These are phyloP conservation scores for Pezicula radicicola DNA, from an alignment of 2,329 filamentous ascomycete species.

Conservation along the genomic window DNA sequence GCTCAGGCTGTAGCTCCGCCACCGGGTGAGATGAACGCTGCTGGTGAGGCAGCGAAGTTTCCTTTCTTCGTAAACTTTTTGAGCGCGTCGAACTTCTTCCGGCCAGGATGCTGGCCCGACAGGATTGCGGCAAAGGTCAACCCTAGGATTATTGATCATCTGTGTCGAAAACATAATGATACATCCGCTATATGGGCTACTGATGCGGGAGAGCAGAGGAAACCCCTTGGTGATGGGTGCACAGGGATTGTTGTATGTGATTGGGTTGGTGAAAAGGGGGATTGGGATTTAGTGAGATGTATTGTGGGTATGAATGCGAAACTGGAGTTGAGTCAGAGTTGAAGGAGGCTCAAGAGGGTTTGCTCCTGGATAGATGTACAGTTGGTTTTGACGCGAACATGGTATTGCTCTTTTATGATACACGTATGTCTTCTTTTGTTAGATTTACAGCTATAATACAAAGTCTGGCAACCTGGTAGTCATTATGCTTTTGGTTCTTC, in stretches of 20 bases:
- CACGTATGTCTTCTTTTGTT: constrained; percentile 7
- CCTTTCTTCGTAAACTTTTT: constrained; percentile 91
- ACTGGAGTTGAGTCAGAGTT: constrained; percentile 40
- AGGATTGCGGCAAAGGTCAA: constrained; percentile 86
- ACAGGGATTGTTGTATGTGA: constrained; percentile 91
- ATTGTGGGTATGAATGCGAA: constrained; percentile 89
- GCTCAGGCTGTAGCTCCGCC: constrained; percentile 47
- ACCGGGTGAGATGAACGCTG: constrained; percentile 32
- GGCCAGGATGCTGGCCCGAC: constrained; percentile 87
- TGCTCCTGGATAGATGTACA: not conserved
- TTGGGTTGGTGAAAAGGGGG: constrained; percentile 81
- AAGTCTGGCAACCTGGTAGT: constrained; percentile 3
- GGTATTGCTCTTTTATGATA: constrained; percentile 9
- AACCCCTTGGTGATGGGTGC: constrained; percentile 62
- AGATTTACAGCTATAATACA: constrained; percentile 26
- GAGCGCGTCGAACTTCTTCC: constrained; percentile 92
- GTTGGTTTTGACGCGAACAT: constrained; percentile 1
- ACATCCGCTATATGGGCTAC: constrained; percentile 17
- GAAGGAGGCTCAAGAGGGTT: not conserved
- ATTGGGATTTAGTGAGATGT: constrained; percentile 87
- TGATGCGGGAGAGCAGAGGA: constrained; percentile 25
- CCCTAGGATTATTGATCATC: constrained; percentile 64
- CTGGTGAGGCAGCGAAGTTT: constrained; percentile 18
- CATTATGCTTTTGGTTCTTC: constrained; percentile 16
- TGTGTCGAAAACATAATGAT: constrained; percentile 53